These are phyloP conservation scores for Botrytis cinerea DNA, from an alignment of 2,329 filamentous ascomycete species.

Conservation along the genomic window DNA sequence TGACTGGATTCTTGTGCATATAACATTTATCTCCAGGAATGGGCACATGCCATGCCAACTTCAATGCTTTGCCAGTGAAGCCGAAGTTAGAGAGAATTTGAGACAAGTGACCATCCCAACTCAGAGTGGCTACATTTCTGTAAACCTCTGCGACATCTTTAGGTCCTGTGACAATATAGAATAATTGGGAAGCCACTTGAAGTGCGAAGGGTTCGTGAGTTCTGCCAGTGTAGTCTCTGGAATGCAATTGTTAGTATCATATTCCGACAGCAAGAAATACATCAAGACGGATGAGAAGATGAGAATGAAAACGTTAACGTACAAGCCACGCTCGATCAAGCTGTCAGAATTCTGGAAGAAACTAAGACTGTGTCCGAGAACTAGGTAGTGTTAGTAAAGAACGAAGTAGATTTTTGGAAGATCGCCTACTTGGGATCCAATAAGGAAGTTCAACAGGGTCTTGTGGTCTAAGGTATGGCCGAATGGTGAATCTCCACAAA, in stretches of 20 bases:
- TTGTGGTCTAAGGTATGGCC: constrained; percentile 19
- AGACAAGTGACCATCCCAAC: constrained; percentile 16
- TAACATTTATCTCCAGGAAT: constrained; percentile 16
- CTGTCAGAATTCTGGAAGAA: constrained; percentile 17
- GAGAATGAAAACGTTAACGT: not conserved
- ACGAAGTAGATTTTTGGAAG: no score
- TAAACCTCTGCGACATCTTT: constrained; percentile 12
- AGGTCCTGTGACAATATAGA: constrained; percentile 12
- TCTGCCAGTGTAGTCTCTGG: not conserved
- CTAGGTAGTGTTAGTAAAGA: not conserved
- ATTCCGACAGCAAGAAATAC: not conserved
- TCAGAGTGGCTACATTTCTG: constrained; percentile 12
- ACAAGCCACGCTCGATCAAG: constrained; percentile 11
- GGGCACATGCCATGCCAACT: constrained; percentile 12
- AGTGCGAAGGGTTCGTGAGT: constrained; percentile 8
- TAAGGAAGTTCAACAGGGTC: constrained; percentile 20
- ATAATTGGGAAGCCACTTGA: constrained; percentile 17
- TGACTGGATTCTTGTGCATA: constrained; percentile 17
- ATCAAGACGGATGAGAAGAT: not conserved
- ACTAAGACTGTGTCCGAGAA: not conserved
- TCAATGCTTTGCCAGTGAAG: constrained; percentile 12
- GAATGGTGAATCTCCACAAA: constrained; percentile 20
- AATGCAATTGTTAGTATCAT: not conserved
- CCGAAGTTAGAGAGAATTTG: constrained; percentile 15
- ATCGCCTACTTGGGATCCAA: constrained; percentile 22